Base-by-base conservation (phyloP, 176 grass and related monocot species). In the Eragrostis nindensis region DNA sequence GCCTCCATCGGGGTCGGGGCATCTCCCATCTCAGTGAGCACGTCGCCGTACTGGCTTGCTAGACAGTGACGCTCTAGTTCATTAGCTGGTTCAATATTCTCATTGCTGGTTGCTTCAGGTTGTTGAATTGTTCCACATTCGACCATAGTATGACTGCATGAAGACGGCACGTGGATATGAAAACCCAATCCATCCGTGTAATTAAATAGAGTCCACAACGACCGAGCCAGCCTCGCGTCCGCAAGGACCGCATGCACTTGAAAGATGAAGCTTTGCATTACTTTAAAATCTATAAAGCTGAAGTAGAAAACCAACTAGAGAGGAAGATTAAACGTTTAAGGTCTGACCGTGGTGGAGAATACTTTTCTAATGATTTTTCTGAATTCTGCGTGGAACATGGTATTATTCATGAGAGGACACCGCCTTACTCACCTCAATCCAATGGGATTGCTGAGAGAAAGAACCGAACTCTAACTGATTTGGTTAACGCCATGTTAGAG, bases 191-290 rank as follows among this genome's bases (percentile, higher is more conserved):
- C 0, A 3, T 19, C 5, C 16, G 1, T 19, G 5, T 4, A 0
- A 5, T 1, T 0, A 19, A 53, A 19, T 21, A 21, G 6, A 53
- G 0, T 45, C 0, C 0, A 0, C 0, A 86, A 25, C 38, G 59
- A 86, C 39, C 38, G 21, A 66, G 3, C 5, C 10, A 86, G n/a
- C 67, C 75, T 85, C 1, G n/a, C 56, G 1, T 85, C 83, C 0
- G 39, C 45, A 45, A 78, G 2, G 70, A 61, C 11, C 71, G 44
- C 83, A 85, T 85, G 54, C 21, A 85, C 0, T 0, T 62, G 54
- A 3, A 84, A 10, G n/a, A n/a, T n/a, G n/a, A n/a, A n/a, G n/a
- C n/a, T n/a, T n/a, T n/a, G n/a, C n/a, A n/a, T n/a, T n/a, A n/a
- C n/a, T n/a, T n/a, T n/a, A n/a, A n/a, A n/a, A n/a, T n/a, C n/a